Conservation (phyloP, 2,329 filamentous ascomycete species). For the Cladosporium sp. region DNA sequence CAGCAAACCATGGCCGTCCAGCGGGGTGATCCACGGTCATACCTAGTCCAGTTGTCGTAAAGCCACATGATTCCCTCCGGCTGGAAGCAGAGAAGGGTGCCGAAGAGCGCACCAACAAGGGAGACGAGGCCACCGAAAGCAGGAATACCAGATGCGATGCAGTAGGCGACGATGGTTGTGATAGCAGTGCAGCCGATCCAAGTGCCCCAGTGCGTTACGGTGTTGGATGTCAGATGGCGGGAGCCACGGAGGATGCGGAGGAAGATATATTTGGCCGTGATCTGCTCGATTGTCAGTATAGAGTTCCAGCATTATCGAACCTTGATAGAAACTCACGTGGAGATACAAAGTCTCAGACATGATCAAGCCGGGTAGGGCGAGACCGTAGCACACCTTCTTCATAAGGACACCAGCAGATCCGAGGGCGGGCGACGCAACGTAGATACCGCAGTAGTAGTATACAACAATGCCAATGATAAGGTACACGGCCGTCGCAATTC, state of each 20-base stretch:
- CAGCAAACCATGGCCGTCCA: slow-evolving; percentile 36
- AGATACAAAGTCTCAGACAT: slow-evolving; percentile 24
- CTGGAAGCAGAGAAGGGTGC: slow-evolving; percentile 23
- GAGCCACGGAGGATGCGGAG: slow-evolving; percentile 24
- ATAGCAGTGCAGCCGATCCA: slow-evolving; percentile 20
- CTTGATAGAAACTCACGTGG: slow-evolving; percentile 3
- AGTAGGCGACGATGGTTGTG: slow-evolving; percentile 21
- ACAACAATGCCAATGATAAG: slow-evolving; percentile 38
- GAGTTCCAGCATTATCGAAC: neutral
- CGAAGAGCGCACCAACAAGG: slow-evolving; percentile 23
- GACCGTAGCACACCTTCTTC: slow-evolving; percentile 45
- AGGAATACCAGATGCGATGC: slow-evolving; percentile 23
- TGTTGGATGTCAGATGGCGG: slow-evolving; percentile 20
- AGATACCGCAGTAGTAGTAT: slow-evolving; percentile 45
- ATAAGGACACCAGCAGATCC: slow-evolving; percentile 40
- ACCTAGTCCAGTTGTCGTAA: slow-evolving; percentile 38
- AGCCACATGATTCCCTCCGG: slow-evolving; percentile 40
- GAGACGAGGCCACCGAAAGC: slow-evolving; percentile 25
- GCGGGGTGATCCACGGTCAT: slow-evolving; percentile 31
- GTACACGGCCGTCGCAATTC: slow-evolving; percentile 27
- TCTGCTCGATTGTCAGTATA: neutral
- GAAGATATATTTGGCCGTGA: slow-evolving; percentile 27
- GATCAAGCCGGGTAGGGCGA: slow-evolving; percentile 23
- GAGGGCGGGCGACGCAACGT: slow-evolving; percentile 44
- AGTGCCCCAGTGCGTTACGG: slow-evolving; percentile 14